Conservation (phyloP, 1,284 basidiomycete genomes). For the Heliocybe sulcata region DNA sequence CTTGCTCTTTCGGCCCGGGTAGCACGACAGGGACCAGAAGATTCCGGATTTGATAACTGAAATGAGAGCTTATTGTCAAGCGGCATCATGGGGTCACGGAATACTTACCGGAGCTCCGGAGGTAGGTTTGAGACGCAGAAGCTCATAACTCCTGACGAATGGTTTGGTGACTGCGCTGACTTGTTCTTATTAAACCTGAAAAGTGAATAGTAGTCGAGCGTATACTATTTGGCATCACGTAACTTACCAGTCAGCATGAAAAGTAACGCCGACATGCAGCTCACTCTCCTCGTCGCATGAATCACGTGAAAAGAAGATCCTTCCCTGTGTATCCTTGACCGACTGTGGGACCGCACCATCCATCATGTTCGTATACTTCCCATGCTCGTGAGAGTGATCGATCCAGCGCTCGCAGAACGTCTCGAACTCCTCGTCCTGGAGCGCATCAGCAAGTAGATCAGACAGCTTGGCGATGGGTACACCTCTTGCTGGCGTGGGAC, state of each 20-base stretch:
- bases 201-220: background rate
- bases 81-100: background rate
- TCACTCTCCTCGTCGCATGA: background rate
- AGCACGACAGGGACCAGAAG: constrained; percentile 11
- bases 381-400: background rate
- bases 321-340: background rate
- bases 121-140: constrained; percentile 13
- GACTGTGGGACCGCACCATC: background rate
- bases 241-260: background rate
- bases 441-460: background rate
- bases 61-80: background rate
- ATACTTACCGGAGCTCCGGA: constrained; percentile 10
- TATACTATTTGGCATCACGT: background rate
- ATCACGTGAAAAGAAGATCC: background rate
- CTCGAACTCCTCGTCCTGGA: background rate
- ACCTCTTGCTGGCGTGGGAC: background rate
- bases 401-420: background rate
- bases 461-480: background rate
- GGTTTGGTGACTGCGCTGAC: background rate
- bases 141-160: constrained; percentile 9
- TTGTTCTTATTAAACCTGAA: background rate
- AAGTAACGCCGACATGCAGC: background rate
- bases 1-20: constrained; percentile 14
- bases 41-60: constrained; percentile 10
- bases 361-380: background rate